Percentiles rank a stretch among this genome's conserved stretches.
These are phyloP conservation scores for Clonostachys rhizophaga DNA, from an alignment of 2,329 filamentous ascomycete species.

Conservation along the genomic window DNA sequence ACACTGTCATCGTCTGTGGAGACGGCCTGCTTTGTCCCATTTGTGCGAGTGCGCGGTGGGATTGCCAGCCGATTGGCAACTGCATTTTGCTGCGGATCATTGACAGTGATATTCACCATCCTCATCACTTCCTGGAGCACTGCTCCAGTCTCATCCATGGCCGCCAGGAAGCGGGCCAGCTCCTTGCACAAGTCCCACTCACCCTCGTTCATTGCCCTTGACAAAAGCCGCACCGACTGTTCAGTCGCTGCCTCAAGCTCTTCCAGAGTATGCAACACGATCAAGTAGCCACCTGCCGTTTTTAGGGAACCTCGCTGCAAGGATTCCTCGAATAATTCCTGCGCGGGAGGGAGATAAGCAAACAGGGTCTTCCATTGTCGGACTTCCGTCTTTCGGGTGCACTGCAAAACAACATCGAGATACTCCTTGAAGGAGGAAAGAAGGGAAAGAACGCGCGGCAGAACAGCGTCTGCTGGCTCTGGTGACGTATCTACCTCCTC, in stretches of 20 bases:
- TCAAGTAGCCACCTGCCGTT: constrained; percentile 93
- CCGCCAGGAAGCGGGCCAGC: constrained; percentile 88
- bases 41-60: constrained; percentile 16
- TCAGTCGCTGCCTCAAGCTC: constrained; percentile 66
- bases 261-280: constrained; percentile 82
- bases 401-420: constrained; percentile 92
- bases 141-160: constrained; percentile 81
- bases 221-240: constrained; percentile 76
- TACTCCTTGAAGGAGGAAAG: constrained; percentile 77
- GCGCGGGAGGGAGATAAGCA: constrained; percentile 81
- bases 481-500: constrained; percentile 80
- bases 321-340: constrained; percentile 90
- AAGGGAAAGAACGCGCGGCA: constrained; percentile 60
- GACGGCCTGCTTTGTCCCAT: constrained; percentile 18
- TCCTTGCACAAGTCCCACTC: constrained; percentile 98
- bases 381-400: constrained; percentile 93
- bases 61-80: constrained; percentile 22
- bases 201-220: constrained; percentile 73
- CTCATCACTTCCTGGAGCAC: constrained; percentile 71
- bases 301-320: constrained; percentile 81
- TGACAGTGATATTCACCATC: constrained; percentile 41
- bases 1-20: constrained; percentile 25
- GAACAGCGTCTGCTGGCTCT: constrained; percentile 55
- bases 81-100: constrained; percentile 15
- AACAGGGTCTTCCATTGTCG: constrained; percentile 94